Percentiles rank a stretch among this genome's conserved stretches.
Conservation (phyloP, 257 asterid species). For the Nicotiana undulata region DNA sequence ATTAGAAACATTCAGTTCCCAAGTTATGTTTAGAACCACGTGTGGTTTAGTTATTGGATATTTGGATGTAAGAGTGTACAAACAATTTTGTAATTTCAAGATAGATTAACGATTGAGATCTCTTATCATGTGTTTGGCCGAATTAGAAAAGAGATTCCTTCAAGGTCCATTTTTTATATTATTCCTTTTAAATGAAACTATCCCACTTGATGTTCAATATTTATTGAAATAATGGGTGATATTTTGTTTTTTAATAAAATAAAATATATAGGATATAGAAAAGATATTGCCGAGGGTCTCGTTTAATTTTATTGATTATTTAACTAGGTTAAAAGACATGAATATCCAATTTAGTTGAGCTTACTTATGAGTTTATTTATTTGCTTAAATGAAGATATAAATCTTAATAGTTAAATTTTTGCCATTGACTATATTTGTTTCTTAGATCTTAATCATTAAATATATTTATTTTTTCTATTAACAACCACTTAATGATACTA, state of each 20-base stretch:
- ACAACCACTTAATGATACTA: too few relatives aligned
- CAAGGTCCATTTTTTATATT: not conserved
- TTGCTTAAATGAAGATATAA: too few relatives aligned
- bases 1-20: not conserved
- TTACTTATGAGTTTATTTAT: too few relatives aligned
- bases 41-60: not conserved
- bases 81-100: not conserved
- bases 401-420: too few relatives aligned
- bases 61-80: not conserved
- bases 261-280: not conserved
- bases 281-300: too few relatives aligned
- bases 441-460: too few relatives aligned
- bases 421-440: too few relatives aligned
- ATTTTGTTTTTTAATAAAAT: not conserved
- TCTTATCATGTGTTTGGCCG: not conserved
- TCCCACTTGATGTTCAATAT: too few relatives aligned
- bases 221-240: not conserved
- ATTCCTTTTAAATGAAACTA: not conserved
- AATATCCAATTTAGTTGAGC: too few relatives aligned
- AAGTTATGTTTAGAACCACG: not conserved
- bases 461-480: too few relatives aligned
- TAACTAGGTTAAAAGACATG: too few relatives aligned
- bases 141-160: not conserved
- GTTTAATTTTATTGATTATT: too few relatives aligned
- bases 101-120: not conserved